Percentiles rank a stretch among this genome's conserved stretches.
Evolutionary conservation across 768 basidiomycete genomes (phyloP).

Genomic region (Daedaleopsis sinensis): DNA sequence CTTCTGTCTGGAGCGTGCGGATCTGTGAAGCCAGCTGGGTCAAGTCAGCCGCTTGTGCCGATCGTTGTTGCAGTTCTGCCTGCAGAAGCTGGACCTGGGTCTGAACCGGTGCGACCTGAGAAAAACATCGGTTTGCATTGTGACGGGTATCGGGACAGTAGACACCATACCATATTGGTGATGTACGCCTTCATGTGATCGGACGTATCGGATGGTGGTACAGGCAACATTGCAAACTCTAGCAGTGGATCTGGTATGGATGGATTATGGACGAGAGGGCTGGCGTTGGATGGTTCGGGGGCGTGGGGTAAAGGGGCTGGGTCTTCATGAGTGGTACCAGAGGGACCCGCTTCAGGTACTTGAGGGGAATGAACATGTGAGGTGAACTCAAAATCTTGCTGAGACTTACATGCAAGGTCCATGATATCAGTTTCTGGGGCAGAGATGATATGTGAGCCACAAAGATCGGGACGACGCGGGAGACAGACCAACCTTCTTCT

Average conservation of each 20-base stretch:
- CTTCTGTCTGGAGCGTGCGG: constrained; percentile 37
- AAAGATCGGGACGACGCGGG: neutral
- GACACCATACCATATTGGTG: constrained; percentile 4
- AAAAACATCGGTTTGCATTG: neutral
- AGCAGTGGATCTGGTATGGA: neutral
- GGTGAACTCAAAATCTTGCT: neutral
- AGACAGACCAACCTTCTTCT: constrained; percentile 34
- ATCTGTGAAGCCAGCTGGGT: constrained; percentile 42
- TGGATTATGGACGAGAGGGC: neutral
- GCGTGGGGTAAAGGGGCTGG: neutral
- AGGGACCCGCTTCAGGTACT: constrained; percentile 30
- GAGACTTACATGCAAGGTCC: constrained; percentile 2
- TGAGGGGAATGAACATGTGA: neutral
- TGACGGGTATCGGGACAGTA: no score
- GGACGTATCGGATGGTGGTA: neutral
- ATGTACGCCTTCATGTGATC: constrained; percentile 2
- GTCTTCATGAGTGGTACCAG: constrained; percentile 25
- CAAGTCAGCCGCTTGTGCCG: constrained; percentile 38
- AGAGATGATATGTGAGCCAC: neutral
- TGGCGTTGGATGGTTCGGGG: neutral
- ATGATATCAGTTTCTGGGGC: constrained; percentile 13
- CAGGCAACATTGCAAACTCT: neutral
- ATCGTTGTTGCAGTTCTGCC: constrained; percentile 46
- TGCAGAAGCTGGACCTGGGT: constrained; percentile 51
- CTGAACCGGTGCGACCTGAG: constrained; percentile 44